Base-by-base conservation (phyloP, 805 yeast species). In the Saturnispora mendoncae region DNA sequence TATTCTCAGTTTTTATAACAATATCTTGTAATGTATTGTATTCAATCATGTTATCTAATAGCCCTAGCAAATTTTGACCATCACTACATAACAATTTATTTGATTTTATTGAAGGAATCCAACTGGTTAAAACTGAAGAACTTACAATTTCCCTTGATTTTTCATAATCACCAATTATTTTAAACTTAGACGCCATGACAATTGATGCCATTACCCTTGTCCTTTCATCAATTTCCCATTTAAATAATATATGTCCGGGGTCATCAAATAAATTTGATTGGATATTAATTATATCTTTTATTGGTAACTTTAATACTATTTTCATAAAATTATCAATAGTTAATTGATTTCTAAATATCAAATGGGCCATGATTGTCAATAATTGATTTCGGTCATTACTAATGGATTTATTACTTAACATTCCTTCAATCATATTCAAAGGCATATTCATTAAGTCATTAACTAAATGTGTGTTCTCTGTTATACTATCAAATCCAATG, bases 101-200 rank as follows among this genome's bases (percentile, higher is more conserved):
- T 10, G 12, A 23, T 26, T 33, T 31, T 14, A 38, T 19, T 6
- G 36, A 10, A 2, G 43, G 30, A 27, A 57, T 30, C 62, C 60
- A 59, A 6, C 36, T n/a, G 7, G 41, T 26, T 2, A 38, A 34
- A 13, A 56, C 38, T 21, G 43, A 31, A 25, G 44, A 37, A 3
- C 47, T 39, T 0, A 55, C 39, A 1, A 55, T 43, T 2, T 32
- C 35, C n/a, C 45, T 41, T 1, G 55, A 42, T 28, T 50, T 24
- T 8, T 43, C 35, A 24, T 36, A 41, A 20, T 47, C 43, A 6
- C 48, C 47, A 9, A 55, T 18, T 39, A 51, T 49, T 32, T 50
- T 50, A 32, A 47, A 52, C 10, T 58, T 48, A 6, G 55, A 53
- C 1, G 56, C 50, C 10, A 57, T 24, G 1, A 51, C 42, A 26